phyloP scores from a whole-genome alignment of 2,329 filamentous ascomycete species.

The Mollisiaceae sp. region DNA sequence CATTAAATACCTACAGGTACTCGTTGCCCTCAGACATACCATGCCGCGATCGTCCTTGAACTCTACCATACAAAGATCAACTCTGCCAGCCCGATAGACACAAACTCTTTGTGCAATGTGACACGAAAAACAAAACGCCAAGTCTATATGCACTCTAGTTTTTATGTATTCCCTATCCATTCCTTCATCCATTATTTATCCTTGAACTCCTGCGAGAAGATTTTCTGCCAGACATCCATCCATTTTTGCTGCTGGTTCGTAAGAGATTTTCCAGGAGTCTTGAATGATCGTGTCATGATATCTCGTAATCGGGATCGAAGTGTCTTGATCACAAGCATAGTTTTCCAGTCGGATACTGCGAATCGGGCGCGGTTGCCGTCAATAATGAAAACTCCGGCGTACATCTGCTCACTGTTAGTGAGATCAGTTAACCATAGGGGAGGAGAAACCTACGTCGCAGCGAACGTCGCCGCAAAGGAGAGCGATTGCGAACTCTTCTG shows the following conservation, averaged over 20 bases:
- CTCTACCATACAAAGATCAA: background rate
- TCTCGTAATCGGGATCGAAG: conserved; percentile 76
- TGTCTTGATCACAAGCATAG: conserved; percentile 85
- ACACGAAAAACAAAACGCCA: conserved; percentile 12
- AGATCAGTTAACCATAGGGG: background rate
- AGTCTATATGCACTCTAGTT: conserved; percentile 19
- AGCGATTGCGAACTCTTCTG: conserved; percentile 81
- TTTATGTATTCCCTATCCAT: background rate
- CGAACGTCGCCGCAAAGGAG: conserved; percentile 88
- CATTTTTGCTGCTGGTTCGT: conserved; percentile 73
- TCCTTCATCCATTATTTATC: conserved; percentile 33
- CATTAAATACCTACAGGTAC: background rate
- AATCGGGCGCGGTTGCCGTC: conserved; percentile 89
- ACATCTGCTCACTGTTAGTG: conserved; percentile 62
- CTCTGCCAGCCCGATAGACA: background rate
- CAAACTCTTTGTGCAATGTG: background rate
- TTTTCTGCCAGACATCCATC: conserved; percentile 74
- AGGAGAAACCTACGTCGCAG: conserved; percentile 67
- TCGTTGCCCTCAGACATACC: background rate
- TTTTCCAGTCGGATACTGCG: conserved; percentile 85
- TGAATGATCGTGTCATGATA: conserved; percentile 74
- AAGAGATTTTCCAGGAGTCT: conserved; percentile 64
- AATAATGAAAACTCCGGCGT: conserved; percentile 82
- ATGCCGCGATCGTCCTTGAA: background rate
- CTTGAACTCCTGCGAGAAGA: conserved; percentile 57